phyloP scores from a whole-genome alignment of 2,329 filamentous ascomycete genomes.

The Setomelanomma holmii region DNA sequence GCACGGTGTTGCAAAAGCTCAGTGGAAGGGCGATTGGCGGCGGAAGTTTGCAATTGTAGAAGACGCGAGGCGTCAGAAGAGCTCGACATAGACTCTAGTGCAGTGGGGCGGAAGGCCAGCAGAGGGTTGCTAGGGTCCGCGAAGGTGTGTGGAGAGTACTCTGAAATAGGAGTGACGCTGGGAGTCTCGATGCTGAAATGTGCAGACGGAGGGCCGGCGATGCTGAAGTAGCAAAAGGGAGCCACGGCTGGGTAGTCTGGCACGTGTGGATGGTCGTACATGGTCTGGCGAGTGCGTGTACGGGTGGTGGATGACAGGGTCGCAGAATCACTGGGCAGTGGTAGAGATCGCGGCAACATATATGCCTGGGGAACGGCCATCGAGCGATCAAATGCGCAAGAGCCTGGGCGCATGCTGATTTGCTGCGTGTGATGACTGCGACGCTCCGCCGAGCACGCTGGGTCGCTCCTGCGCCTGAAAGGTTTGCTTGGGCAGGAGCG shows the following conservation, averaged over 20 bases:
- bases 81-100: slow-evolving; percentile 27
- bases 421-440: slow-evolving; percentile 6
- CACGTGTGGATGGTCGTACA: slow-evolving; percentile 18
- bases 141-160: slow-evolving; percentile 30
- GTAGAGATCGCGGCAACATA: slow-evolving; percentile 17
- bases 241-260: slow-evolving; percentile 12
- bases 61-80: slow-evolving; percentile 42
- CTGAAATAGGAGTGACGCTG: slow-evolving; percentile 23
- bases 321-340: slow-evolving; percentile 14
- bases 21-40: slow-evolving; percentile 42
- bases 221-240: slow-evolving; percentile 44
- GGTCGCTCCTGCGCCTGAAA: slow-evolving; percentile 2
- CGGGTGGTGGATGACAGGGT: slow-evolving; percentile 10
- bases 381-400: slow-evolving; percentile 9
- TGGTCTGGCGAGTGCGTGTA: slow-evolving; percentile 16
- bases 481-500: neutral
- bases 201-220: slow-evolving; percentile 24
- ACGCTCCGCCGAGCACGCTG: slow-evolving; percentile 6
- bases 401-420: slow-evolving; percentile 14
- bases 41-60: slow-evolving; percentile 49
- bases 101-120: slow-evolving; percentile 37
- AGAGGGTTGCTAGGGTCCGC: slow-evolving; percentile 46
- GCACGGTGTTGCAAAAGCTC: slow-evolving; percentile 33
- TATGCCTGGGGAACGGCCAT: slow-evolving; percentile 17
- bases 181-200: slow-evolving; percentile 47